Evolutionary conservation across 306 rosid genomes (phyloP).

Genomic region (Ceratonia siliqua): DNA sequence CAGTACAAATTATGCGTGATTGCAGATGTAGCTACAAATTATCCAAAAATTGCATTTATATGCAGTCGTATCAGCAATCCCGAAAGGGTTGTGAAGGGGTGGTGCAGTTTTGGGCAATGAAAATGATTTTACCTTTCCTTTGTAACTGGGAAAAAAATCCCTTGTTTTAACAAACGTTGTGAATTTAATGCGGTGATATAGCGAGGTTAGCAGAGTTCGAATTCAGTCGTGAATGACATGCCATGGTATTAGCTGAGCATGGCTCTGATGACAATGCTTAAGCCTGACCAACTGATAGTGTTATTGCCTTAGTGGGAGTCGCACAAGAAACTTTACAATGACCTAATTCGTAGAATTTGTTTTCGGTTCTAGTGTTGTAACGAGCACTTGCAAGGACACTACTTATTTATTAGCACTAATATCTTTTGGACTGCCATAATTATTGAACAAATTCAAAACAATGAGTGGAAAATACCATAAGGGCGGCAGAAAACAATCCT

Average conservation of each 20-base stretch:
- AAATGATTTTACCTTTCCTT: no score
- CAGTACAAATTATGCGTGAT: background rate
- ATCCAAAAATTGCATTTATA: background rate
- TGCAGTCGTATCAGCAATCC: background rate
- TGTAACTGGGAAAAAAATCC: no score
- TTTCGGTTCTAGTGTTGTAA: constrained; percentile 21
- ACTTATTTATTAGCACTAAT: background rate
- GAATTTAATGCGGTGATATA: no score
- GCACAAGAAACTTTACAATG: background rate
- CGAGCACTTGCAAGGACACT: background rate
- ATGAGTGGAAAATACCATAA: background rate
- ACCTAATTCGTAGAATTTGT: background rate
- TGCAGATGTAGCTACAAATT: no score
- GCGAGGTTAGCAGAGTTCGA: no score
- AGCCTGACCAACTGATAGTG: background rate
- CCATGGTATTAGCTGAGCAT: no score
- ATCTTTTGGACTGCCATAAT: constrained; percentile 8
- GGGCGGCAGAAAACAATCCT: background rate
- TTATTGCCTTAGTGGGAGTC: constrained; percentile 13
- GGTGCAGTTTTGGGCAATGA: no score
- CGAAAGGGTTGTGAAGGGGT: no score
- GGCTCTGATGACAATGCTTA: background rate
- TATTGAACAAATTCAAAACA: background rate
- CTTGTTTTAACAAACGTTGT: no score
- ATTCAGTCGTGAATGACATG: no score